These are phyloP conservation scores for Davidsoniella virescens DNA, from an alignment of 2,329 filamentous ascomycete genomes.

Conservation along the genomic window DNA sequence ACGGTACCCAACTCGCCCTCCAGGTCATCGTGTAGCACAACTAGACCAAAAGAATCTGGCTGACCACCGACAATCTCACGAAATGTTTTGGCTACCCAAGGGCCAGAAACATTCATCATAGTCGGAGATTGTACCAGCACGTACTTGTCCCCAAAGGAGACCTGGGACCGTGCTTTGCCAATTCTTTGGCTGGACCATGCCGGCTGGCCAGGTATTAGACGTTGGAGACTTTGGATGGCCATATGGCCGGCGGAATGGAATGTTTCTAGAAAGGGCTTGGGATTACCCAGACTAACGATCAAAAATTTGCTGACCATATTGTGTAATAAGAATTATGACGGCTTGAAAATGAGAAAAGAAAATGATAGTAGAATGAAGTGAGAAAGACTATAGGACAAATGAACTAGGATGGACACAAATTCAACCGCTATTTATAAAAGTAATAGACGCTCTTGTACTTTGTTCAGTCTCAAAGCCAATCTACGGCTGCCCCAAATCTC, in stretches of 20 bases:
- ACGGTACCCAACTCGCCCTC: slow-evolving; percentile 56
- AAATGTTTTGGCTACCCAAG: slow-evolving; percentile 51
- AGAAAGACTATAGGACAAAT: no score
- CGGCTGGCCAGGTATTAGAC: slow-evolving; percentile 30
- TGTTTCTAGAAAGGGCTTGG: slow-evolving; percentile 54
- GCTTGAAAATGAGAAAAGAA: no score
- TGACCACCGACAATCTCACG: slow-evolving; percentile 30
- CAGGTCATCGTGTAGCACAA: slow-evolving; percentile 81
- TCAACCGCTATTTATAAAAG: no score
- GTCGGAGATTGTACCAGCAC: slow-evolving; percentile 60
- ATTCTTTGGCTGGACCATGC: slow-evolving; percentile 29
- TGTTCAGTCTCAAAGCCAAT: no score
- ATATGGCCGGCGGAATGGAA: slow-evolving; percentile 80
- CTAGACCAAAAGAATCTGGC: slow-evolving; percentile 31
- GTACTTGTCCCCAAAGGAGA: slow-evolving; percentile 34
- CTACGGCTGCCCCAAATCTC: no score
- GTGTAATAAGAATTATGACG: no score
- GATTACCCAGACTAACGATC: slow-evolving; percentile 79
- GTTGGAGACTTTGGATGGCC: slow-evolving; percentile 45
- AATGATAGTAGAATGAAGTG: no score
- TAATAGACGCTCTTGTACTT: no score
- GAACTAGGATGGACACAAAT: no score
- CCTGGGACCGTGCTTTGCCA: slow-evolving; percentile 36
- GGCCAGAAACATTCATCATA: slow-evolving; percentile 74
- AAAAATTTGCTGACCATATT: slow-evolving; percentile 33